phyloP scores from a whole-genome alignment of 2,329 filamentous ascomycete species.

The Claviceps capensis region DNA sequence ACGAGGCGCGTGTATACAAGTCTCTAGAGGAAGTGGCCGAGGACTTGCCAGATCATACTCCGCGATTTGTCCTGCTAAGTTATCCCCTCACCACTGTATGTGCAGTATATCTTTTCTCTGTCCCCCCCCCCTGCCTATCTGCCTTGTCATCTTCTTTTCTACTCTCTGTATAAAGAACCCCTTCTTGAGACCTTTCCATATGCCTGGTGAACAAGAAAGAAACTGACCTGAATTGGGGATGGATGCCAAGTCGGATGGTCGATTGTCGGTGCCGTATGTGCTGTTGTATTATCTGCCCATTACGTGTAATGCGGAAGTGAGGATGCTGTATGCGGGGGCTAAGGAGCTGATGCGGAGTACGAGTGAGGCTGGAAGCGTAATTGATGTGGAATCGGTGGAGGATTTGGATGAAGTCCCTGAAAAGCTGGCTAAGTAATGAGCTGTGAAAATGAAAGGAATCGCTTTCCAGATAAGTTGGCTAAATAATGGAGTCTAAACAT shows the following conservation, averaged over 20 bases:
- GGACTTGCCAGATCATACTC: conserved; percentile 83
- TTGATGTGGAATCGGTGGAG: conserved; percentile 71
- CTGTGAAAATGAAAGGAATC: background rate
- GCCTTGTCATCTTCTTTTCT: background rate
- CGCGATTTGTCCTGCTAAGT: conserved; percentile 78
- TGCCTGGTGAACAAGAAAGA: background rate
- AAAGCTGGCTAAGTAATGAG: conserved; percentile 30
- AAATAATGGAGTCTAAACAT: no score
- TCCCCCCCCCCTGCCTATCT: background rate
- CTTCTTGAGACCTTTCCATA: background rate
- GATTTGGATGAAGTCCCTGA: conserved; percentile 72
- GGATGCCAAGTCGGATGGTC: conserved; percentile 49
- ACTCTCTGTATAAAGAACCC: no score
- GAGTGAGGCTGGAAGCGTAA: conserved; percentile 73
- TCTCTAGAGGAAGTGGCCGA: conserved; percentile 71
- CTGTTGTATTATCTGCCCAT: conserved; percentile 88
- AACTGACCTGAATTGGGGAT: background rate
- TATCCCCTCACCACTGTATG: conserved; percentile 50
- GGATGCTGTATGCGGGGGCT: conserved; percentile 91
- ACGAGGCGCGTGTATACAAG: conserved; percentile 64
- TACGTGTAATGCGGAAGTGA: conserved; percentile 73
- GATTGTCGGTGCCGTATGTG: conserved; percentile 82
- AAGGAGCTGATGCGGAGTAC: conserved; percentile 94
- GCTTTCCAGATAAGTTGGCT: no score
- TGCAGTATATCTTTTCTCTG: background rate